Base-by-base conservation (phyloP, 2,329 filamentous ascomycete species). In the Fusarium illudens region DNA sequence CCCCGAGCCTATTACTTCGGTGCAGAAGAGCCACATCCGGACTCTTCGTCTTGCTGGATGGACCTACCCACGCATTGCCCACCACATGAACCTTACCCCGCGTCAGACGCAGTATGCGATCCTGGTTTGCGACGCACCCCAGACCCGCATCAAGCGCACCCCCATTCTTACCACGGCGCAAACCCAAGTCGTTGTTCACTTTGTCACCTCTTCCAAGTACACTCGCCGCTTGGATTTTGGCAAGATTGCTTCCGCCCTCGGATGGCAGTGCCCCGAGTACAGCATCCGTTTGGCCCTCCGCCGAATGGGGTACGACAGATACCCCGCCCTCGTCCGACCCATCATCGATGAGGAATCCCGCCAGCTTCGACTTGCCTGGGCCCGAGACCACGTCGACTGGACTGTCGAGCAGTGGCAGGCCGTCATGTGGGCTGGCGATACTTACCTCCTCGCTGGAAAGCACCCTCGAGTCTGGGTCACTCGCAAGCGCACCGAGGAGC, bases 371-470 rank as follows among this genome's bases (percentile, higher is more conserved):
- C 58, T 69, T 4, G 22, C 34, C n/a, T 69, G 63, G 20, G 66
- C 66, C 15, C 32, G 22, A 1, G 20, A 37, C 10, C 66, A 70
- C 37, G 32, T 58, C 37, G 29, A 64, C 8, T 69, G 62, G 58
- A 69, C 58, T 11, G 9, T 49, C 8, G 66, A 70, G 7, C 51
- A 69, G 29, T 69, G 66, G 66, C 33, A 57, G 25, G 60, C 50
- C 6, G 59, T 69, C 32, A 27, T 70, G 1, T 69, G 65, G 42
- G 46, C 60, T 34, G 48, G 19, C 8, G 59, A 70, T n/a, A 48
- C 44, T 13, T 46, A 22, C 5, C 37, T 69, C 15, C 7, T 32
- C 11, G 17, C 36, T 12, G 54, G 17, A 15, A 49, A 36, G 22
- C 34, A 15, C 30, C 4, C 37, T 22, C 25, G 44, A 39, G 49